Conservation (phyloP, 257 asterid genomes). For the Nicotiana tomentosiformis region DNA sequence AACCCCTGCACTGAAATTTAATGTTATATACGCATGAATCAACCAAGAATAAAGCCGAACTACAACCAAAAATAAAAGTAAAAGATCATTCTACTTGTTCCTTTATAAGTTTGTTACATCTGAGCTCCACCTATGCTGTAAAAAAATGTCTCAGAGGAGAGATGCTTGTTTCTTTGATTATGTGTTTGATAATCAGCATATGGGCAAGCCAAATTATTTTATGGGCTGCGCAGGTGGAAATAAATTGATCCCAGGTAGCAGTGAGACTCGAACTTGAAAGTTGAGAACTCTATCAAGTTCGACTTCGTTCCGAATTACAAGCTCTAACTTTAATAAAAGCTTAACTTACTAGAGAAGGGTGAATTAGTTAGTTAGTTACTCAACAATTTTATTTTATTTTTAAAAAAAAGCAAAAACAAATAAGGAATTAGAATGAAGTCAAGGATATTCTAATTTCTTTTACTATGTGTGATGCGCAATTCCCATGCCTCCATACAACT, state of each 20-base stretch:
- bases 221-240: neutral
- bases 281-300: neutral
- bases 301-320: neutral
- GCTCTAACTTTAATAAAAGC: neutral
- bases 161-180: neutral
- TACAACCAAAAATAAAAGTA: neutral
- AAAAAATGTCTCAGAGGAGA: neutral
- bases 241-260: neutral
- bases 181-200: neutral
- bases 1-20: slow-evolving; percentile 55
- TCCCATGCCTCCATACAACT: neutral
- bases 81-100: slow-evolving; percentile 2
- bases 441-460: neutral
- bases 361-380: neutral
- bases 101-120: neutral
- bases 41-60: slow-evolving; percentile 4
- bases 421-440: neutral
- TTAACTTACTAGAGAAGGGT: neutral
- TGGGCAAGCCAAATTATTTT: neutral
- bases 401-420: neutral
- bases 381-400: neutral
- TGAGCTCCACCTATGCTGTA: neutral
- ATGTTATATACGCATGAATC: slow-evolving; percentile 17
- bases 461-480: neutral
- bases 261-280: neutral